phyloP scores from a whole-genome alignment of 1,284 basidiomycete genomes.

The Mrakiaceae sp. region DNA sequence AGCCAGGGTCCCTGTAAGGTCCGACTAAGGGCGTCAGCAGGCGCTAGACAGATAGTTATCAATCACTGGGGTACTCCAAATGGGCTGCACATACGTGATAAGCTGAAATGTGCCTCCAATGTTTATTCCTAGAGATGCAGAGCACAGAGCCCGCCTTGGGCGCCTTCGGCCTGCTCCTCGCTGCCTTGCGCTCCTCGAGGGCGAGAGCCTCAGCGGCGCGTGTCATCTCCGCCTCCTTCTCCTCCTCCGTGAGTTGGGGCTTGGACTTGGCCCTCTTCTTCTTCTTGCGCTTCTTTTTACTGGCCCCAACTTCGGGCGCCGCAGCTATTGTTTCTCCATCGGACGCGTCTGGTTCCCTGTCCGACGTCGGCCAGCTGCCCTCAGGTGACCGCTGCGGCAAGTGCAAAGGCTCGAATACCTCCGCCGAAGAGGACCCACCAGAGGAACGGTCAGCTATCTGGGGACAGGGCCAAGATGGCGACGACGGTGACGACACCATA shows the following conservation, averaged over 20 bases:
- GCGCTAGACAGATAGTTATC: neutral
- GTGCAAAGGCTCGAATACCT: too few species aligned
- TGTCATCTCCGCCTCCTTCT: conserved; percentile 23
- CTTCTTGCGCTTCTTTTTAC: conserved; percentile 22
- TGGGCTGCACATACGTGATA: conserved; percentile 55
- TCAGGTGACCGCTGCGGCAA: neutral
- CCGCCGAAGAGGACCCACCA: neutral
- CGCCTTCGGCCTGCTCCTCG: conserved; percentile 27
- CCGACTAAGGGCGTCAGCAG: neutral
- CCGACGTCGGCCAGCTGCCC: too few species aligned
- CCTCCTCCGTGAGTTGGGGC: conserved; percentile 17
- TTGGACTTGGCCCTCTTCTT: conserved; percentile 18
- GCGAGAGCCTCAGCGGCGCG: conserved; percentile 26
- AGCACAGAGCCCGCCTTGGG: conserved; percentile 43
- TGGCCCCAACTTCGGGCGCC: neutral
- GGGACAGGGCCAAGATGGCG: too few species aligned
- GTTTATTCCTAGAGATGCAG: conserved; percentile 72
- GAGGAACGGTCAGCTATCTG: too few species aligned
- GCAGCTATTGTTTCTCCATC: too few species aligned
- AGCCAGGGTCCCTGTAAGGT: conserved; percentile 62
- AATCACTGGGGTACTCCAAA: neutral
- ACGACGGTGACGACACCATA: too few species aligned
- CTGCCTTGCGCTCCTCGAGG: neutral
- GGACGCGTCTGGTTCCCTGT: too few species aligned
- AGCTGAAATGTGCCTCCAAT: conserved; percentile 75